Percentiles rank a stretch among this genome's conserved stretches.
Evolutionary conservation across 2,329 filamentous ascomycete species (phyloP).

Genomic region (Claviceps pazoutovae): DNA sequence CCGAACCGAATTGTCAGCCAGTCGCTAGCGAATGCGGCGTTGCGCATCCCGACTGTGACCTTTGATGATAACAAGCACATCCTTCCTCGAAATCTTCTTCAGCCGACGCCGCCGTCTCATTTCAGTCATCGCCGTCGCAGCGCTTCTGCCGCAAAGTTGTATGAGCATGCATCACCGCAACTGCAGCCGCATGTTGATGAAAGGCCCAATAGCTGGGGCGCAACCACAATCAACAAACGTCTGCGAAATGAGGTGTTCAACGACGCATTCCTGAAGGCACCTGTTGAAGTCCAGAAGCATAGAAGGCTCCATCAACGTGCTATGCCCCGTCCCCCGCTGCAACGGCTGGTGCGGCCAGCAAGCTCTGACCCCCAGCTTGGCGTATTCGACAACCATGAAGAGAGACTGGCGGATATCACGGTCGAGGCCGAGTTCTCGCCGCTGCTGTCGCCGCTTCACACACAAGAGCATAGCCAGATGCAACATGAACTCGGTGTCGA

Average conservation of each 20-base stretch:
- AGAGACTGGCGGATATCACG: not conserved
- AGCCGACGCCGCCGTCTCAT: constrained; percentile 33
- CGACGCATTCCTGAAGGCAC: constrained; percentile 77
- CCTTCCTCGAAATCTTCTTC: constrained; percentile 70
- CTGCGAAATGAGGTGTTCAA: constrained; percentile 84
- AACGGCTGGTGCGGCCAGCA: constrained; percentile 29
- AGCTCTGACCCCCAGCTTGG: constrained; percentile 30
- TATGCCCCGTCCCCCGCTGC: constrained; percentile 39
- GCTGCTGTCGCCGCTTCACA: not conserved
- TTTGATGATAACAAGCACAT: constrained; percentile 93
- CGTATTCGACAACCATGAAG: constrained; percentile 1
- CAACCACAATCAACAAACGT: constrained; percentile 78
- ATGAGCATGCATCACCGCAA: constrained; percentile 5
- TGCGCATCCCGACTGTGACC: constrained; percentile 74
- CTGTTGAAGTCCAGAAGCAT: constrained; percentile 67
- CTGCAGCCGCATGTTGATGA: constrained; percentile 33
- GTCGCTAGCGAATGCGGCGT: constrained; percentile 52
- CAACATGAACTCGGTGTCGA: constrained; percentile 21
- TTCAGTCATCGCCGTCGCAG: constrained; percentile 19
- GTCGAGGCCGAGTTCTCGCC: not conserved
- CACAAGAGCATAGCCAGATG: constrained; percentile 1
- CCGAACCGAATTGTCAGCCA: constrained; percentile 46
- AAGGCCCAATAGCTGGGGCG: constrained; percentile 64
- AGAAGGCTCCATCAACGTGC: constrained; percentile 55
- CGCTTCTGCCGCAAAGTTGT: constrained; percentile 16